Evolutionary conservation across 1,139 yeast species (phyloP), one percentile per base, ranked within the genome.

Genomic region (Zygosaccharomyces pseudobailii): DNA sequence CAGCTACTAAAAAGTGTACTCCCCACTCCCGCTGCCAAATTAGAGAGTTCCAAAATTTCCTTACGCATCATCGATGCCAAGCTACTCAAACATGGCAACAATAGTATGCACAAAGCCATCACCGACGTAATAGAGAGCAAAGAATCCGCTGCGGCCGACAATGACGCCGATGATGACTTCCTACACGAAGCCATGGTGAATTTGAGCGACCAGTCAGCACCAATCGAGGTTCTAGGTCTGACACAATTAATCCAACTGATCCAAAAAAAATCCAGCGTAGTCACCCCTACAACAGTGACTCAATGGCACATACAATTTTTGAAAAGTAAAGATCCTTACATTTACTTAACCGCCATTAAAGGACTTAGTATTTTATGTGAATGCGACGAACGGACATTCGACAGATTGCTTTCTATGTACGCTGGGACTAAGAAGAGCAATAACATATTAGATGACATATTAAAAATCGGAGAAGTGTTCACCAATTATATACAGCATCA

Each of bases 171-270:
- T 39, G 57, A 56, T 17, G 63, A 59, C 9, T 43, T 59, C 0
- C 58, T 74, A 42, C 73, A 75, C 17, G 70, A 79, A 35, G 96
- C 96, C 0, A 69, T 87, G 35, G 72, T 76, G 0, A 78, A 82
- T 48, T 67, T 92, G 43, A 82, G 80, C 50, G 96, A 90, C 63
- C 87, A 92, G 0, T 68, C 84, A 47, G 83, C 87, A 1, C 96
- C 97, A 0, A 79, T 89, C 3, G 72, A 90, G 47, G 97, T 95
- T 0, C 92, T 87, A 64, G 98, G 97, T 0, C 69, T 92, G 19
- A 79, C 78, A 54, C 67, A 84, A 24, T 66, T 90, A 17, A 72
- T 89, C 34, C 74, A 76, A 45, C 70, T 90, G 40, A 74, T 86
- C 2, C 73, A 72, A 31, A 63, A 67, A 17, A 71, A 70, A 36